Base-by-base conservation (phyloP, 2,329 filamentous ascomycete species). In the Cylindrodendrum hubeiense region DNA sequence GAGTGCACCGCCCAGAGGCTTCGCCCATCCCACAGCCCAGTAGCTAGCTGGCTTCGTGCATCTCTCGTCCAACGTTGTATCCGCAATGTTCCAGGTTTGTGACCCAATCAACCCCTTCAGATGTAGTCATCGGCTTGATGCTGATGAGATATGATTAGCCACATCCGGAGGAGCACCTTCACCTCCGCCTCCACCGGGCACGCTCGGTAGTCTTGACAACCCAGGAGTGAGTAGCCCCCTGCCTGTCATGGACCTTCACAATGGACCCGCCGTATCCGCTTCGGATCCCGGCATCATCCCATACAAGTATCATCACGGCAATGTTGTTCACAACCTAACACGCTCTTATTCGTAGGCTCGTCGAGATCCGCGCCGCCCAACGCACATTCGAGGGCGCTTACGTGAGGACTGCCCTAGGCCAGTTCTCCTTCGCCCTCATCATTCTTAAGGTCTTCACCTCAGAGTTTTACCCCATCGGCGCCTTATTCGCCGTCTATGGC, bases 341-440 rank as follows among this genome's bases (percentile, higher is more conserved):
- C 17, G 13, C 24, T 41, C 41, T 34, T 43, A 47, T 43, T 8
- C 44, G 19, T 64, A 89, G 87, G 80, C 91, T 99, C 46, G 93
- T 98, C 69, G 96, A 98, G 81, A 92, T 98, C 71, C 93, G 96
- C 68, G 96, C 96, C 13, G 93, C 95, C 12, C 96, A 99, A 79
- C 90, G 96, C 59, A 99, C 96, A 2, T 99, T 98, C 74, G 96
- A 99, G 81, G 96, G 96, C 22, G 96, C 96, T 22, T 99, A 98
- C 81, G 92, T 98, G 76, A 93, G 96, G 66, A 99, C 96, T 0
- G 95, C 95, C 3, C 89, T 99, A 21, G 93, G 93, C 3, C 95
- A 98, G 76, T 98, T 98, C 83, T 95, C 93, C 61, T 98, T 99
- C 79, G 91, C 95, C 21, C 90, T 99, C 53, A 91, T 99, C 68